phyloP scores from a whole-genome alignment of 768 basidiomycete genomes.

The Naematelia aurantialba region DNA sequence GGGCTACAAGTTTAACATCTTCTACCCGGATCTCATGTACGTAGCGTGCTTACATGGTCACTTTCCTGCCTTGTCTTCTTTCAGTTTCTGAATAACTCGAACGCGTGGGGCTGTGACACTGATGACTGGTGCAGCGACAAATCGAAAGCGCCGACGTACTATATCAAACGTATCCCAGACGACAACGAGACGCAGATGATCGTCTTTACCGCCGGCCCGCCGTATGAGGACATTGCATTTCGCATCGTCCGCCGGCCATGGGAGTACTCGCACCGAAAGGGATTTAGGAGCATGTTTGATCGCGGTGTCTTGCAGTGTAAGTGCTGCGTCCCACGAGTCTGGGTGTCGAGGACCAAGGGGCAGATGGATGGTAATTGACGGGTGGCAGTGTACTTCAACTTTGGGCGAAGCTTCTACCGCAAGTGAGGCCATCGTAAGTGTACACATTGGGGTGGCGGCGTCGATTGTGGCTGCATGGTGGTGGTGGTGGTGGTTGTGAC shows the following conservation, averaged over 20 bases:
- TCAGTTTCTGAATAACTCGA: neutral
- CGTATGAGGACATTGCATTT: slow-evolving; percentile 98
- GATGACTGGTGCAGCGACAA: slow-evolving; percentile 93
- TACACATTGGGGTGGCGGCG: too few relatives aligned
- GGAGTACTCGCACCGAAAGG: slow-evolving; percentile 91
- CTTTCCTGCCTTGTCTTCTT: neutral
- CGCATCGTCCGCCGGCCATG: slow-evolving; percentile 95
- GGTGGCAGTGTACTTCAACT: slow-evolving; percentile 46
- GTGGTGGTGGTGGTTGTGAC: too few relatives aligned
- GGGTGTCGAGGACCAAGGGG: neutral
- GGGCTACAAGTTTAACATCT: slow-evolving; percentile 99
- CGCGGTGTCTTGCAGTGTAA: slow-evolving; percentile 78
- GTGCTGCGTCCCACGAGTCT: too few relatives aligned
- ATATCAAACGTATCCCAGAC: slow-evolving; percentile 85
- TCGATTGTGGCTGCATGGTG: too few relatives aligned
- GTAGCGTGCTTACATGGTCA: slow-evolving; percentile 6
- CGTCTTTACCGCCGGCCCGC: slow-evolving; percentile 92
- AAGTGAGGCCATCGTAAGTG: slow-evolving; percentile 31
- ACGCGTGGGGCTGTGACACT: slow-evolving; percentile 7
- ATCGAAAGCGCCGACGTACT: slow-evolving; percentile 92
- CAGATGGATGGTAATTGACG: neutral
- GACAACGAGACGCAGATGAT: slow-evolving; percentile 93
- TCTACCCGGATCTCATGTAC: slow-evolving; percentile 92
- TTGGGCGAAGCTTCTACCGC: slow-evolving; percentile 37
- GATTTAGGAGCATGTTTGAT: slow-evolving; percentile 95